A percentile compares a stretch with the other conserved stretches of the same genome.
phyloP scores from a whole-genome alignment of 176 grass and related monocot genomes.

The Pontederia paniculata region DNA sequence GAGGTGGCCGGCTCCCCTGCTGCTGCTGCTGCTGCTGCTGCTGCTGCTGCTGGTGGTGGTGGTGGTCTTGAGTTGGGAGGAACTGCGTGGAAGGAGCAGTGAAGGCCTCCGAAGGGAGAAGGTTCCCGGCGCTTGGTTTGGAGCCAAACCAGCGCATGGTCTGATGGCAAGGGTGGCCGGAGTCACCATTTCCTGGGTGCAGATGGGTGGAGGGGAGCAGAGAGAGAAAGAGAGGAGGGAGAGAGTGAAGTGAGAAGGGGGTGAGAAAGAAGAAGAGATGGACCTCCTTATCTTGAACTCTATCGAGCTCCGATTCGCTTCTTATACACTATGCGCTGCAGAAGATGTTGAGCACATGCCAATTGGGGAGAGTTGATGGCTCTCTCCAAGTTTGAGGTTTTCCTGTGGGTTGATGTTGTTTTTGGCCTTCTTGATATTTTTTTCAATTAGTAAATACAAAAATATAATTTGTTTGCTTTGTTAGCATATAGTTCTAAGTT shows the following conservation, averaged over 20 bases:
- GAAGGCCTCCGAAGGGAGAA: background rate
- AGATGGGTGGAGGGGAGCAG: background rate
- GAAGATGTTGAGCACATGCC: too few relatives aligned
- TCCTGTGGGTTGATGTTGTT: too few relatives aligned
- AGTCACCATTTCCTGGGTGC: constrained; percentile 42
- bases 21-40: background rate
- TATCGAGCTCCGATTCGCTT: too few relatives aligned
- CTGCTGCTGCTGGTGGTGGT: background rate
- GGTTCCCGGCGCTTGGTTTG: constrained; percentile 1
- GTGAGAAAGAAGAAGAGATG: background rate
- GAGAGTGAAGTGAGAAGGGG: too few relatives aligned
- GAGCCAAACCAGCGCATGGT: constrained; percentile 27
- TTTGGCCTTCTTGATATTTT: too few relatives aligned
- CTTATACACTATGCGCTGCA: too few relatives aligned
- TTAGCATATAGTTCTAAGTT: too few relatives aligned
- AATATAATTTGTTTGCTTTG: too few relatives aligned
- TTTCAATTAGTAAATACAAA: too few relatives aligned
- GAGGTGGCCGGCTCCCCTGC: constrained; percentile 2
- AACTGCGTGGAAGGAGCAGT: constrained; percentile 13
- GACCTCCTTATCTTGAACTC: constrained; percentile 38
- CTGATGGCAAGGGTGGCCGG: constrained; percentile 45
- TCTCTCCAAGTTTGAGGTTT: too few relatives aligned
- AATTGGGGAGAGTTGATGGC: too few relatives aligned
- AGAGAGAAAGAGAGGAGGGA: background rate
- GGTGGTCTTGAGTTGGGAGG: constrained; percentile 1